phyloP scores from a whole-genome alignment of 768 basidiomycete genomes.

The Candolleomyces efflorescens region DNA sequence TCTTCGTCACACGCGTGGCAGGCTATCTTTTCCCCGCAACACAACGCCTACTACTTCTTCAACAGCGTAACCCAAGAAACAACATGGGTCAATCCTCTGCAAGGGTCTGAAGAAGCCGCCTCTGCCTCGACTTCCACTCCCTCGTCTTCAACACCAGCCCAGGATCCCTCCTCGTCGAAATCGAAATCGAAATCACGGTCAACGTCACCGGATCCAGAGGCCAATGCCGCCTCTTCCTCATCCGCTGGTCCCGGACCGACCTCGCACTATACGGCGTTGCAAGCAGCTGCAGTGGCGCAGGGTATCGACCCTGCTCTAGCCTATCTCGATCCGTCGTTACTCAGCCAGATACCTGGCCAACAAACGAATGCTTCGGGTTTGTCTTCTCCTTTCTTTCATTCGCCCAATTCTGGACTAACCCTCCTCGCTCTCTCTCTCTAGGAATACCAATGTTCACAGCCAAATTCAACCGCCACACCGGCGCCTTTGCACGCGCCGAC shows the following conservation, averaged over 20 bases:
- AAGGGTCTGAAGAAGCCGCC: slow-evolving; percentile 16
- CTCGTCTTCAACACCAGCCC: slow-evolving; percentile 14
- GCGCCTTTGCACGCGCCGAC: slow-evolving; percentile 63
- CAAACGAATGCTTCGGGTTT: slow-evolving; percentile 24
- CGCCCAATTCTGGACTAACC: not conserved
- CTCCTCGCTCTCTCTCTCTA: slow-evolving; percentile 17
- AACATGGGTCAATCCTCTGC: slow-evolving; percentile 79
- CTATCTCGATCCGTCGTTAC: slow-evolving; percentile 71
- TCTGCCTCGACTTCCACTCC: slow-evolving; percentile 19
- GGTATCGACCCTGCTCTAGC: slow-evolving; percentile 85
- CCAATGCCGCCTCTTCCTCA: slow-evolving; percentile 15
- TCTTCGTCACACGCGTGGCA: slow-evolving; percentile 51
- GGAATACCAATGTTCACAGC: slow-evolving; percentile 51
- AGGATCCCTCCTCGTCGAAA: slow-evolving; percentile 10
- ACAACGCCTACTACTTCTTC: slow-evolving; percentile 84
- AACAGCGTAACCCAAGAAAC: slow-evolving; percentile 73
- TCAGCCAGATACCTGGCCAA: slow-evolving; percentile 19
- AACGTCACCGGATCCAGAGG: slow-evolving; percentile 1
- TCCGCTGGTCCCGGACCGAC: slow-evolving; percentile 1
- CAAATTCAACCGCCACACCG: slow-evolving; percentile 80
- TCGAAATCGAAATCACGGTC: slow-evolving; percentile 12
- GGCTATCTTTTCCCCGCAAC: slow-evolving; percentile 72
- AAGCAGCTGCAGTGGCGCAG: slow-evolving; percentile 68
- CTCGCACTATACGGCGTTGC: slow-evolving; percentile 45
- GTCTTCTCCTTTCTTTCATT: not conserved